phyloP scores from a whole-genome alignment of 768 basidiomycete genomes.

The Inosperma sp. region DNA sequence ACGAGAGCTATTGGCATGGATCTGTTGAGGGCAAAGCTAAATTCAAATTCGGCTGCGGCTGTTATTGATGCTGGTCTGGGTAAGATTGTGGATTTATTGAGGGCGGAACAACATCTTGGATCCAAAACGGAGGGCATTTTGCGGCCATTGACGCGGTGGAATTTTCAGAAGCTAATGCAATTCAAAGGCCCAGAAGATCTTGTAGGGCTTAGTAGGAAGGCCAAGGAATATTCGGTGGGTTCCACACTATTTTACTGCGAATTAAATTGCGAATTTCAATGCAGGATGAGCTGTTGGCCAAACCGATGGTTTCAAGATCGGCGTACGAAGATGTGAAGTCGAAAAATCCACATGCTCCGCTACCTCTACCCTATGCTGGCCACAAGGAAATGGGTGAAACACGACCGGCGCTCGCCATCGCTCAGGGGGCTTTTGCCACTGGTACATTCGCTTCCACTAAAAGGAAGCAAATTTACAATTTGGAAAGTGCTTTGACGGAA shows the following conservation, averaged over 20 bases:
- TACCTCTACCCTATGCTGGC: constrained; percentile 45
- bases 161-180: constrained; percentile 67
- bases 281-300: constrained; percentile 66
- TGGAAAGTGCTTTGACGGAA: constrained; percentile 21
- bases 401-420: constrained; percentile 49
- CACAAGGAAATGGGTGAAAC: constrained; percentile 55
- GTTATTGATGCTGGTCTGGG: constrained; percentile 50
- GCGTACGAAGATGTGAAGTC: constrained; percentile 42
- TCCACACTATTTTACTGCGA: background rate
- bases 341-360: constrained; percentile 26
- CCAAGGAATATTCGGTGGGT: constrained; percentile 63
- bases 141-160: constrained; percentile 66
- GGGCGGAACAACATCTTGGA: constrained; percentile 41
- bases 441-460: constrained; percentile 20
- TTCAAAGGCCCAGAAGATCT: constrained; percentile 50
- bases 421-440: constrained; percentile 47
- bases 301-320: constrained; percentile 49
- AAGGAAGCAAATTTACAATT: constrained; percentile 29
- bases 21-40: constrained; percentile 53
- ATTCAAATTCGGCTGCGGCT: constrained; percentile 37
- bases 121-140: constrained; percentile 39
- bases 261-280: constrained; percentile 9
- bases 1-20: constrained; percentile 88
- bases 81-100: constrained; percentile 43
- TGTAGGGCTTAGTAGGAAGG: constrained; percentile 49